Evolutionary conservation across 75 land plant species (phyloP).

Genomic region (Picea sitchensis): DNA sequence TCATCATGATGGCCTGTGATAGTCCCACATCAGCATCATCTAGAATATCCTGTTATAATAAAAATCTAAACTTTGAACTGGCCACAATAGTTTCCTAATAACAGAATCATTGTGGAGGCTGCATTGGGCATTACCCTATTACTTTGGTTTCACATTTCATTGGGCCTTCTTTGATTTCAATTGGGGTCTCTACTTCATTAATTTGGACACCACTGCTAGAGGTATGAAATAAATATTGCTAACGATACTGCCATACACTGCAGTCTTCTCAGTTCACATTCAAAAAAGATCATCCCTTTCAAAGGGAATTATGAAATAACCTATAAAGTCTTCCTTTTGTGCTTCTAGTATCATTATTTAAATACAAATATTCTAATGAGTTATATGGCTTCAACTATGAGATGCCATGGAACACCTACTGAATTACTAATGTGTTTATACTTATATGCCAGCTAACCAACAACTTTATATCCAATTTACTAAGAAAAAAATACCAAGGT

Average conservation of each 20-base stretch:
- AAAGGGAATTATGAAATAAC: not conserved
- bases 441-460: not conserved
- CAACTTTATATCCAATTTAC: not conserved
- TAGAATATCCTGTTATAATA: not conserved
- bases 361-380: not conserved
- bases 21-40: too few species aligned
- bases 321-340: not conserved
- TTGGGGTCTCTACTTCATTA: not conserved
- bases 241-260: not conserved
- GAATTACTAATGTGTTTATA: not conserved
- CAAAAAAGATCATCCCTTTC: not conserved
- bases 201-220: not conserved
- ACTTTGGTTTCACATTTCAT: not conserved
- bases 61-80: not conserved
- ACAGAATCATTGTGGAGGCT: not conserved
- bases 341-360: not conserved
- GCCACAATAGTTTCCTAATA: not conserved
- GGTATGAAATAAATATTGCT: not conserved
- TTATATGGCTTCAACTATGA: not conserved
- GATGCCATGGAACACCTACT: not conserved
- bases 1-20: too few species aligned
- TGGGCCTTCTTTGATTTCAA: not conserved
- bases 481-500: constrained; percentile 62
- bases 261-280: not conserved
- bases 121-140: not conserved